Percentiles rank a stretch among this genome's conserved stretches.
These are phyloP conservation scores for Trichoderma atroviride DNA, from an alignment of 2,329 filamentous ascomycete species.

Conservation along the genomic window DNA sequence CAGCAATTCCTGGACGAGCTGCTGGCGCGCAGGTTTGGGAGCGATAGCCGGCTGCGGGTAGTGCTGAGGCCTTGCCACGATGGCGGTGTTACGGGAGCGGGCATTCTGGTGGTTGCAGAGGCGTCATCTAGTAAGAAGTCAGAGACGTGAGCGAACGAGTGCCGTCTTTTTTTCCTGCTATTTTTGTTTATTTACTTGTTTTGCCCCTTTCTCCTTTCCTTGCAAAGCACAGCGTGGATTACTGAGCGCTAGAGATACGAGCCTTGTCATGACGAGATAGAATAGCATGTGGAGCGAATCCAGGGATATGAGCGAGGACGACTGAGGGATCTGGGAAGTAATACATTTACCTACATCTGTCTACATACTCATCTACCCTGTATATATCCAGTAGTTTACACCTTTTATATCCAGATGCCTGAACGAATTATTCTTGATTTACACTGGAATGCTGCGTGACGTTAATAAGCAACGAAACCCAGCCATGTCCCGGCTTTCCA, in stretches of 20 bases:
- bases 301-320: background rate
- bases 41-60: constrained; percentile 45
- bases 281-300: constrained; percentile 18
- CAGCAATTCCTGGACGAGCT: constrained; percentile 67
- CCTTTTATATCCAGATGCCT: background rate
- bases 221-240: constrained; percentile 3
- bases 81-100: constrained; percentile 63
- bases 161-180: background rate
- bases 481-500: background rate
- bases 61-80: constrained; percentile 60
- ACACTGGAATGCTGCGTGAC: background rate
- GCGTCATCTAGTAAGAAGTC: constrained; percentile 41
- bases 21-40: constrained; percentile 39
- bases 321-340: background rate
- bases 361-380: background rate
- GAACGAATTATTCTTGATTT: background rate
- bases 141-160: constrained; percentile 14
- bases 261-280: constrained; percentile 1
- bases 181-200: background rate
- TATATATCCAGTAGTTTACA: background rate
- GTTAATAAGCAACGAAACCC: background rate
- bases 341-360: background rate
- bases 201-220: background rate
- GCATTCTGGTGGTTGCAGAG: constrained; percentile 59
- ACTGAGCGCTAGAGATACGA: background rate